These are phyloP conservation scores for Mariannaea sp. DNA, from an alignment of 2,329 filamentous ascomycete genomes.

Conservation along the genomic window DNA sequence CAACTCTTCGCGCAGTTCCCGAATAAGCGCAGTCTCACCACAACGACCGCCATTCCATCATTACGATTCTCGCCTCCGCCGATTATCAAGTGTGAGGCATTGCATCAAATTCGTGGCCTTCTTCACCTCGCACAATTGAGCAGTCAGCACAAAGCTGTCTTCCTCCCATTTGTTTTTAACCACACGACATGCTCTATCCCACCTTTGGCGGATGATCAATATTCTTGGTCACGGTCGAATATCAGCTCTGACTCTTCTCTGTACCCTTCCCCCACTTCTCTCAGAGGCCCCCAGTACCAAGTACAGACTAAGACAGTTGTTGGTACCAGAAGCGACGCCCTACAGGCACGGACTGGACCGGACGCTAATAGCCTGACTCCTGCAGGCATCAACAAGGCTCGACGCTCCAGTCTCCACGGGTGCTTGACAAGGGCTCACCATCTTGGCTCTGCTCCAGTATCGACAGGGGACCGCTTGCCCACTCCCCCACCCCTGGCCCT, in stretches of 20 bases:
- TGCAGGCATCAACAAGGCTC: constrained; percentile 17
- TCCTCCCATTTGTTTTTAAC: no score
- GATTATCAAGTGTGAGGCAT: neutral
- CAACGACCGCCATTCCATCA: constrained; percentile 27
- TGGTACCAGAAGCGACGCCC: constrained; percentile 30
- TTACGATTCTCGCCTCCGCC: constrained; percentile 10
- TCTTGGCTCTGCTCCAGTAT: constrained; percentile 9
- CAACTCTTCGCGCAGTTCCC: constrained; percentile 31
- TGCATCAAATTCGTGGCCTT: neutral
- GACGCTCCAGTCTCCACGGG: constrained; percentile 19
- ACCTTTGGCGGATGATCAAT: constrained; percentile 1
- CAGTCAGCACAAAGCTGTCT: neutral
- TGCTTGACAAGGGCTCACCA: constrained; percentile 21
- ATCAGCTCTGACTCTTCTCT: constrained; percentile 20
- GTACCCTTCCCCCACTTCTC: constrained; percentile 19
- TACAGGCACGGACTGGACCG: constrained; percentile 24
- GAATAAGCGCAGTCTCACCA: constrained; percentile 37
- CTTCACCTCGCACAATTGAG: neutral
- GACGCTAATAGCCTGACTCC: constrained; percentile 18
- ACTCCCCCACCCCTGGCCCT: constrained; percentile 32
- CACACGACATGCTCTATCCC: neutral
- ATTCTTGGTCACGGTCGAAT: constrained; percentile 7
- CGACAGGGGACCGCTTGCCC: constrained; percentile 25
- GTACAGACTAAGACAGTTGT: no score
- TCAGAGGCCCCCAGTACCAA: constrained; percentile 16